phyloP scores from a whole-genome alignment of 495 filamentous ascomycete species.

The Pseudevernia furfuracea region DNA sequence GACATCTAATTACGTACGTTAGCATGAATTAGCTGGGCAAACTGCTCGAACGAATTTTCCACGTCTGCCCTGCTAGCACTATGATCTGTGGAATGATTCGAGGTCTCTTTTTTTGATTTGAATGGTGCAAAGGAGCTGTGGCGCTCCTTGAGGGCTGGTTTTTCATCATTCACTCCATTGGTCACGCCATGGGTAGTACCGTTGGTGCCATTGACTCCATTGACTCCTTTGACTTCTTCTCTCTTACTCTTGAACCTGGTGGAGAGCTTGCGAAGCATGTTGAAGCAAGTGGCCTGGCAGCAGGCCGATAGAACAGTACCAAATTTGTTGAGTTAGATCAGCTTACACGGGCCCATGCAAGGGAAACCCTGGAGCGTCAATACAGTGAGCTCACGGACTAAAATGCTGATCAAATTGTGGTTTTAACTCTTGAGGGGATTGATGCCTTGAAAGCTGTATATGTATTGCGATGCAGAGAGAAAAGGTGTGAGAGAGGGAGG shows the following conservation, averaged over 20 bases:
- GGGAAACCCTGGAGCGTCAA: too few relatives aligned
- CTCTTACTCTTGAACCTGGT: slow-evolving; percentile 45
- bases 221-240: slow-evolving; percentile 29
- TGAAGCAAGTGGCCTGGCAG: not conserved
- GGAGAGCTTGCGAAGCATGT: slow-evolving; percentile 42
- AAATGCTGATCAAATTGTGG: not conserved
- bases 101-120: slow-evolving; percentile 30
- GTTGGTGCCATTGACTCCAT: slow-evolving; percentile 23
- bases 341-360: not conserved
- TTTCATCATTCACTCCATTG: slow-evolving; percentile 21
- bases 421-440: not conserved
- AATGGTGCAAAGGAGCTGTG: slow-evolving; percentile 28
- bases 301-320: not conserved
- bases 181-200: slow-evolving; percentile 11
- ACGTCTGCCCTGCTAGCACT: slow-evolving; percentile 37
- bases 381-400: too few relatives aligned
- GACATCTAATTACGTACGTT: slow-evolving; percentile 24
- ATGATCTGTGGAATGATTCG: slow-evolving; percentile 25
- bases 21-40: slow-evolving; percentile 58
- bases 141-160: slow-evolving; percentile 20
- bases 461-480: not conserved
- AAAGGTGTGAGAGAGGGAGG: not conserved
- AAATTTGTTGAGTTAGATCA: not conserved
- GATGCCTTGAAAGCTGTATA: not conserved
- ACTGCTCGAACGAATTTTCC: slow-evolving; percentile 49